A percentile compares a stretch with the other conserved stretches of the same genome.
Conservation (phyloP, 176 grass and related monocot genomes). For the Hsuehochloa calcarea region DNA sequence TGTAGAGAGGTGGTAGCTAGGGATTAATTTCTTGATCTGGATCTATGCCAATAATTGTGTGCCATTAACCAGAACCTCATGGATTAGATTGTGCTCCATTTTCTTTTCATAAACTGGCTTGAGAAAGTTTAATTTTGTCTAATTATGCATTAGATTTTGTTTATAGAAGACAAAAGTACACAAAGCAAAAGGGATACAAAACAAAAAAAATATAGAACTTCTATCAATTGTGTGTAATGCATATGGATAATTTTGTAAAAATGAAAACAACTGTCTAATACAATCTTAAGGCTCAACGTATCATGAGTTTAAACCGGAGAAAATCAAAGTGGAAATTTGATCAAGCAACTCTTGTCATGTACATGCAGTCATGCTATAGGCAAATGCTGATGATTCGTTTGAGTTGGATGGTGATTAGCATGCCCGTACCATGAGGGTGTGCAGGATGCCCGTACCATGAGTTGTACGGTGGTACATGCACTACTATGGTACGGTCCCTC, state of each 20-base stretch:
- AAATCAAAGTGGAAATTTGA: background rate
- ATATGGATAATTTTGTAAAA: background rate
- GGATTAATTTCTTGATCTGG: constrained; percentile 15
- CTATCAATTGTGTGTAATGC: background rate
- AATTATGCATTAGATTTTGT: background rate
- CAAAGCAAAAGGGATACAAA: too few relatives aligned
- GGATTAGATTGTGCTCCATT: background rate
- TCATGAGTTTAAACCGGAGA: background rate
- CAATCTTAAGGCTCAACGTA: too few relatives aligned
- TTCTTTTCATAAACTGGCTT: background rate
- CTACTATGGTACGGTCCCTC: too few relatives aligned
- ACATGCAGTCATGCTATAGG: background rate
- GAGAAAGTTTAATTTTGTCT: constrained; percentile 22
- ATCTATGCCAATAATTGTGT: constrained; percentile 30
- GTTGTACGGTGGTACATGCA: too few relatives aligned
- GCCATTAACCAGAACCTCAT: background rate
- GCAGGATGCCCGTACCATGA: too few relatives aligned
- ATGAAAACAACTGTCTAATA: too few relatives aligned
- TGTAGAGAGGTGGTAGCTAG: constrained; percentile 9
- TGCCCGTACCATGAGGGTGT: too few relatives aligned
- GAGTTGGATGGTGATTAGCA: background rate
- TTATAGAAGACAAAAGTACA: background rate
- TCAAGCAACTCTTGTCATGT: background rate
- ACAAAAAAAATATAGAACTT: background rate
- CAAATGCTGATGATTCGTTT: background rate